Conservation (phyloP, 257 asterid species). For the Forsythia viridissima region DNA sequence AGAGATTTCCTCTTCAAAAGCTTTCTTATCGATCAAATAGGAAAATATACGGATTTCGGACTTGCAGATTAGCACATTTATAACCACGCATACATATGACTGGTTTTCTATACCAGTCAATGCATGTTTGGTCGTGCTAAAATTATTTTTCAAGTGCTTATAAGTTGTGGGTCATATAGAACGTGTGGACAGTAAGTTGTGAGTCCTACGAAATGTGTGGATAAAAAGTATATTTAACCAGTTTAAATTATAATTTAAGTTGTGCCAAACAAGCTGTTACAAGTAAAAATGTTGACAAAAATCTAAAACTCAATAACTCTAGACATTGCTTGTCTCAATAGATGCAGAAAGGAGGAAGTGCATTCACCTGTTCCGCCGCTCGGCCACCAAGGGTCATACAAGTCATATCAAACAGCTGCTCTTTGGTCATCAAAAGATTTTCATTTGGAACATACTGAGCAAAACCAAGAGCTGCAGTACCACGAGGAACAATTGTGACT, state of each 20-base stretch:
- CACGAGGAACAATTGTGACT: conserved; percentile 92
- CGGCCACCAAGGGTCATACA: conserved; percentile 98
- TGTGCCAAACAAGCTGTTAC: too few species aligned
- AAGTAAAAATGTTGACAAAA: not conserved
- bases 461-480: conserved; percentile 92
- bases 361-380: conserved; percentile 86
- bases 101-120: not conserved
- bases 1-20: not conserved
- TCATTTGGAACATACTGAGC: conserved; percentile 89
- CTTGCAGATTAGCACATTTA: not conserved
- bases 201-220: too few species aligned
- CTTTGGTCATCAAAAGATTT: conserved; percentile 81
- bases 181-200: too few species aligned
- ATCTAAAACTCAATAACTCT: not conserved
- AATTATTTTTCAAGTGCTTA: too few species aligned
- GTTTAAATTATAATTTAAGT: too few species aligned
- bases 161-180: too few species aligned
- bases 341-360: not conserved
- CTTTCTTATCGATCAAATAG: not conserved
- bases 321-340: not conserved
- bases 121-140: too few species aligned
- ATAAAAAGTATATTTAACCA: too few species aligned
- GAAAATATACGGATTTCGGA: not conserved
- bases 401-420: conserved; percentile 82
- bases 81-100: not conserved